These are phyloP conservation scores for Pseudogymnoascus sp. DNA, from an alignment of 2,329 filamentous ascomycete genomes.

Conservation along the genomic window DNA sequence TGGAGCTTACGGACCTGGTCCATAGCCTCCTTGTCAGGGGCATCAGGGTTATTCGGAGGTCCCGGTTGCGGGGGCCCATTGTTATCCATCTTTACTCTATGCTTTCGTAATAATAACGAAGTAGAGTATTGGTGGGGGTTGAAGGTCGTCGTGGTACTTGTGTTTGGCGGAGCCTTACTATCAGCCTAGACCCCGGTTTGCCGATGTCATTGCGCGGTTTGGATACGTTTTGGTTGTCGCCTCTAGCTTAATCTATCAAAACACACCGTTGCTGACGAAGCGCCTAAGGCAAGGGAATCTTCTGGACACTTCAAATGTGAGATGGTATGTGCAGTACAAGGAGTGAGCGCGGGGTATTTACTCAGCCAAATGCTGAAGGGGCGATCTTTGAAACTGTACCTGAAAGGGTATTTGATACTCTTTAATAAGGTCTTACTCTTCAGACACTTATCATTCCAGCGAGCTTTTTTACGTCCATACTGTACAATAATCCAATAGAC, in stretches of 20 bases:
- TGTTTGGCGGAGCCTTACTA: not conserved
- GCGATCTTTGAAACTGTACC: not conserved
- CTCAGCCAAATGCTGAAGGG: conserved; percentile 1
- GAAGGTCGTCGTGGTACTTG: not conserved
- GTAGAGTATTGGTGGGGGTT: conserved; percentile 2
- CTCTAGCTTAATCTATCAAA: conserved; percentile 6
- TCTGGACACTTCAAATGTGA: conserved; percentile 1
- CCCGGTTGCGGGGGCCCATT: conserved; percentile 1
- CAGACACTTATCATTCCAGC: not conserved
- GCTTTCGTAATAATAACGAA: not conserved
- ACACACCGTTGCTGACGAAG: conserved; percentile 6
- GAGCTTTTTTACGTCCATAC: not conserved
- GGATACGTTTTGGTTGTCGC: conserved; percentile 2
- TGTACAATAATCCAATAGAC: not conserved
- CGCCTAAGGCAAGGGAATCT: not conserved
- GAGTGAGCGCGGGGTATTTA: conserved; percentile 3
- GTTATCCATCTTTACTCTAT: conserved; percentile 7
- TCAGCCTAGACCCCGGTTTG: conserved; percentile 6
- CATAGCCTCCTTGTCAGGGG: conserved; percentile 53
- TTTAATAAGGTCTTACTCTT: not conserved
- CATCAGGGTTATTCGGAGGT: conserved; percentile 33
- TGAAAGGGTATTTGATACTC: not conserved
- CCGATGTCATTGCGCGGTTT: conserved; percentile 7
- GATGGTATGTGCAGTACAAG: not conserved
- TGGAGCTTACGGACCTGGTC: conserved; percentile 39